phyloP scores from a whole-genome alignment of 805 yeast species.

The Nakazawaea holstii region DNA sequence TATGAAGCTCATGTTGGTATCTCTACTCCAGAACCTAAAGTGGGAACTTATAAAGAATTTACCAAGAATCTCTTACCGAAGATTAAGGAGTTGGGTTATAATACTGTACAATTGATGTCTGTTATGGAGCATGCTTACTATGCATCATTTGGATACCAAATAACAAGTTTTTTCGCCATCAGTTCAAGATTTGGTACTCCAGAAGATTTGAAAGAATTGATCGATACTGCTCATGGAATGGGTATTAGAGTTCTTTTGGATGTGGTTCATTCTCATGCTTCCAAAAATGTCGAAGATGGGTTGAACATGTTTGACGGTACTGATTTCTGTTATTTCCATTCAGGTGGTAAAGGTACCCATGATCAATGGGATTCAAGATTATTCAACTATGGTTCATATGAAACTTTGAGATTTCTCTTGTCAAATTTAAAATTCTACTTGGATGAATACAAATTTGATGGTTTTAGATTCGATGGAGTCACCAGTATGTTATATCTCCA shows the following conservation, averaged over 20 bases:
- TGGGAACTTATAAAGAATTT: slow-evolving; percentile 84
- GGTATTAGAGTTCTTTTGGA: slow-evolving; percentile 86
- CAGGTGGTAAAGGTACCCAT: slow-evolving; percentile 82
- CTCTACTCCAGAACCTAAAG: slow-evolving; percentile 81
- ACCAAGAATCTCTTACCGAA: slow-evolving; percentile 77
- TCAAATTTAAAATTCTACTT: slow-evolving; percentile 80
- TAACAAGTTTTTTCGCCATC: slow-evolving; percentile 85
- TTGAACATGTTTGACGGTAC: slow-evolving; percentile 91
- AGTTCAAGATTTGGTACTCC: slow-evolving; percentile 94
- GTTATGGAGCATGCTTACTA: slow-evolving; percentile 98
- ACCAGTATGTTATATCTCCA: slow-evolving; percentile 89
- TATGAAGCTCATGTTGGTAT: slow-evolving; percentile 97
- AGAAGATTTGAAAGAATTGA: slow-evolving; percentile 84
- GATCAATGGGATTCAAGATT: slow-evolving; percentile 95
- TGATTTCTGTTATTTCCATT: slow-evolving; percentile 89
- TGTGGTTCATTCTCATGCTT: slow-evolving; percentile 94
- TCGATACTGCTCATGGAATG: slow-evolving; percentile 86
- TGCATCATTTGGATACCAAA: slow-evolving; percentile 97
- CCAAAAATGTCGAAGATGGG: slow-evolving; percentile 92
- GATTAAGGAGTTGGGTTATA: slow-evolving; percentile 80
- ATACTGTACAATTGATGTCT: slow-evolving; percentile 94
- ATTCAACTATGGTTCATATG: slow-evolving; percentile 88
- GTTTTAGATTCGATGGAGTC: slow-evolving; percentile 95
- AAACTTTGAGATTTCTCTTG: slow-evolving; percentile 80
- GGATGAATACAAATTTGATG: slow-evolving; percentile 84